These are phyloP conservation scores for Diaporthe helianthi DNA, from an alignment of 2,329 filamentous ascomycete species.

Conservation along the genomic window DNA sequence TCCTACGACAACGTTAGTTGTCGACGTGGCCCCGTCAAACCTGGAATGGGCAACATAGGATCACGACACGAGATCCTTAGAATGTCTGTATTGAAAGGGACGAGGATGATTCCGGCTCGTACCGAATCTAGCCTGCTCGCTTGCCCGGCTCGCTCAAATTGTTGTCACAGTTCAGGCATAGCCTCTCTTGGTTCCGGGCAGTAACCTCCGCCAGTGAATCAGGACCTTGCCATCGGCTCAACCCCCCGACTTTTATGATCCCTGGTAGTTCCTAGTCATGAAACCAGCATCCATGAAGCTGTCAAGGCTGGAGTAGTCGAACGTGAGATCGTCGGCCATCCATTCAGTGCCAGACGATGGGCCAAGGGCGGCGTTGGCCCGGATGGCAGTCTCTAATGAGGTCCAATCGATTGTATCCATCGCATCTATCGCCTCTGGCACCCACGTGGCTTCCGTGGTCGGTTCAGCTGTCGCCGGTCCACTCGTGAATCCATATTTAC, in stretches of 20 bases:
- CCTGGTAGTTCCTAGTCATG: neutral
- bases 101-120: conserved; percentile 3
- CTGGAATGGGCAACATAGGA: neutral
- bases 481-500: conserved; percentile 4
- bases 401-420: conserved; percentile 26
- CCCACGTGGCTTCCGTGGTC: conserved; percentile 26
- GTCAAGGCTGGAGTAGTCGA: conserved; percentile 19
- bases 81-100: conserved; percentile 1
- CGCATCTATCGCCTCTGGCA: conserved; percentile 21
- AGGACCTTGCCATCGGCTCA: conserved; percentile 5
- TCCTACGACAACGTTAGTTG: neutral
- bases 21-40: neutral
- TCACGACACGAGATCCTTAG: neutral
- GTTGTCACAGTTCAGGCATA: neutral
- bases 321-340: conserved; percentile 11
- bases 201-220: neutral
- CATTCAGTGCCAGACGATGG: conserved; percentile 13
- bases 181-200: conserved; percentile 4
- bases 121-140: conserved; percentile 15
- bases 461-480: neutral
- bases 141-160: neutral
- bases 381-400: conserved; percentile 28
- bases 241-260: neutral
- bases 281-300: conserved; percentile 22
- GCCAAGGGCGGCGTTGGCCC: conserved; percentile 21